phyloP scores from a whole-genome alignment of 2,329 filamentous ascomycete species.

The Botryotinia convoluta region DNA sequence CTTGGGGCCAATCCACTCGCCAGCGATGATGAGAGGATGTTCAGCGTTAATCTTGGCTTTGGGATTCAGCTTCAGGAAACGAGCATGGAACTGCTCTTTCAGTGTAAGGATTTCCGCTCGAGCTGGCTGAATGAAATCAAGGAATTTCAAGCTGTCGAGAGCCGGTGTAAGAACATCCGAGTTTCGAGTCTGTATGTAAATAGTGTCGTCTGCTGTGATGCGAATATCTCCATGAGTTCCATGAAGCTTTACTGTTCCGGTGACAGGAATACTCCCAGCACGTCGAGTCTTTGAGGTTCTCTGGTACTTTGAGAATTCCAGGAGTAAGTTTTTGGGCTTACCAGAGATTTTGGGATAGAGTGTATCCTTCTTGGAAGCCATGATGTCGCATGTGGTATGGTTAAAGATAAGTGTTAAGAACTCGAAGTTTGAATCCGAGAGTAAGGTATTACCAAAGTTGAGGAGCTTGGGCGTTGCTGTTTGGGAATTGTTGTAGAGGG shows the following conservation, averaged over 20 bases:
- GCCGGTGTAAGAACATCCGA: neutral
- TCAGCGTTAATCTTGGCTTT: slow-evolving; percentile 10
- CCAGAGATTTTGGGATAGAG: slow-evolving; percentile 1
- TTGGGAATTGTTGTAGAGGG: neutral
- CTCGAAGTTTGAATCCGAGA: neutral
- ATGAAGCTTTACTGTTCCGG: slow-evolving; percentile 32
- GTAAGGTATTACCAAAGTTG: neutral
- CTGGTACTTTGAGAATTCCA: slow-evolving; percentile 9
- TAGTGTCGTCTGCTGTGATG: slow-evolving; percentile 21
- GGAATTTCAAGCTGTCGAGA: neutral
- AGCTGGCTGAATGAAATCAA: neutral
- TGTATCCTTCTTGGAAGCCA: neutral
- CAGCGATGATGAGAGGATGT: slow-evolving; percentile 30
- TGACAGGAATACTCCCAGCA: slow-evolving; percentile 19
- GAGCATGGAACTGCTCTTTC: slow-evolving; percentile 10
- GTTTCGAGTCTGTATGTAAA: slow-evolving; percentile 30
- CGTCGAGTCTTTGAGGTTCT: neutral
- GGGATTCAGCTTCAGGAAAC: slow-evolving; percentile 24
- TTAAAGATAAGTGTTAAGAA: neutral
- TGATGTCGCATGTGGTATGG: neutral
- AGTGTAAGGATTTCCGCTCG: neutral
- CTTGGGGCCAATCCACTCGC: slow-evolving; percentile 31
- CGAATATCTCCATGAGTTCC: slow-evolving; percentile 32
- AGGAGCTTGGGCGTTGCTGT: neutral
- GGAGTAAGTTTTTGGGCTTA: neutral